Evolutionary conservation across 495 filamentous ascomycete species (phyloP).

Genomic region (Neurospora discreta): DNA sequence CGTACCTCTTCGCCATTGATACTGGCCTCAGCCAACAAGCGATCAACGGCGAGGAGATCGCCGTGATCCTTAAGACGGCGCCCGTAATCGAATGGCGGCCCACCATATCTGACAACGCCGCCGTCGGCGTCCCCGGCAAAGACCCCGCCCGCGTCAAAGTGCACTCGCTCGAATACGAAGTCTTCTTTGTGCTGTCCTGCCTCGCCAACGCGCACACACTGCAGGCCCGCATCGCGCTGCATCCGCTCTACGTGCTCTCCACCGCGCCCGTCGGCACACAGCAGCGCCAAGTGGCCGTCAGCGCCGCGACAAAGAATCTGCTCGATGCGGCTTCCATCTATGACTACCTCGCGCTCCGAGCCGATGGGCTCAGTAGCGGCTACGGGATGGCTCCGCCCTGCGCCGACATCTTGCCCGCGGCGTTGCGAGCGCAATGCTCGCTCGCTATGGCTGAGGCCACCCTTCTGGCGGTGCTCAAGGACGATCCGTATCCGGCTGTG

Average conservation of each 20-base stretch:
- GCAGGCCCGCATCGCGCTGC: conserved; percentile 48
- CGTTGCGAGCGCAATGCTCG: conserved; percentile 58
- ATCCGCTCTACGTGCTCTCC: conserved; percentile 41
- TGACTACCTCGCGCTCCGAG: conserved; percentile 47
- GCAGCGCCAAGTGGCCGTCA: conserved; percentile 55
- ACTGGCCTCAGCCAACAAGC: conserved; percentile 46
- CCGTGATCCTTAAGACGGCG: conserved; percentile 40
- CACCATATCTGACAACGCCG: conserved; percentile 47
- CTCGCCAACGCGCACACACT: conserved; percentile 62
- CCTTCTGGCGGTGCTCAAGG: conserved; percentile 77
- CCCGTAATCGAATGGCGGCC: conserved; percentile 72
- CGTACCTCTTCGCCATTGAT: conserved; percentile 67
- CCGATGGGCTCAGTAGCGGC: conserved; percentile 18
- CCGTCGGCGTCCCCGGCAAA: conserved; percentile 44
- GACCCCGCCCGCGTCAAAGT: conserved; percentile 52
- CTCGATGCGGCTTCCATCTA: conserved; percentile 73
- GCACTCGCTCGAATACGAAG: conserved; percentile 70
- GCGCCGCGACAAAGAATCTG: conserved; percentile 64
- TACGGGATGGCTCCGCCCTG: conserved; percentile 21
- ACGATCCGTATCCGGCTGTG: conserved; percentile 78
- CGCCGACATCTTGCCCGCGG: conserved; percentile 51
- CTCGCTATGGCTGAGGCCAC: conserved; percentile 82
- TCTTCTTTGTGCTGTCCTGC: conserved; percentile 66
- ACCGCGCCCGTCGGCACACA: conserved; percentile 49
- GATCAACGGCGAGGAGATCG: conserved; percentile 48